Percentiles rank a stretch among this genome's conserved stretches.
Conservation (phyloP, 768 basidiomycete genomes). For the Dictyophora rubrovolvata region DNA sequence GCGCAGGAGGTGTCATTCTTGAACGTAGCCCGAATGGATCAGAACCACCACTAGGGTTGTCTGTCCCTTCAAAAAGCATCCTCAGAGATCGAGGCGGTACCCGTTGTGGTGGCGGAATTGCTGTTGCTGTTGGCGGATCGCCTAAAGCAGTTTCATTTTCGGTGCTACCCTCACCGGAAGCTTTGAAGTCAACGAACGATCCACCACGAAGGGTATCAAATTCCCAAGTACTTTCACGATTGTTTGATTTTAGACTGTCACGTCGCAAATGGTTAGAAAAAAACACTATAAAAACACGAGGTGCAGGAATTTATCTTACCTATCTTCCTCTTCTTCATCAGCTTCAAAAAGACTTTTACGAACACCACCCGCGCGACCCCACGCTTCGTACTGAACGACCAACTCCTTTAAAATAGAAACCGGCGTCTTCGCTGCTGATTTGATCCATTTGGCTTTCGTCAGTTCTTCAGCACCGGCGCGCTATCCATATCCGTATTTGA, state of each 20-base stretch:
- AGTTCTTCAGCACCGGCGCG: slow-evolving; percentile 86
- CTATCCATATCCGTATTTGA: slow-evolving; percentile 28
- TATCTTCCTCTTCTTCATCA: slow-evolving; percentile 45
- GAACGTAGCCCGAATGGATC: slow-evolving; percentile 9
- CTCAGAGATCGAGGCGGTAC: slow-evolving; percentile 73
- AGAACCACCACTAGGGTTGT: background rate
- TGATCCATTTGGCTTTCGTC: slow-evolving; percentile 83
- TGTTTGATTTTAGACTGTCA: background rate
- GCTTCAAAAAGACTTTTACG: slow-evolving; percentile 72
- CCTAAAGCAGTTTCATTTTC: slow-evolving; percentile 11
- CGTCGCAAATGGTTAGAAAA: background rate
- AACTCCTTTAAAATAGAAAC: slow-evolving; percentile 71
- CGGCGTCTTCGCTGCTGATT: slow-evolving; percentile 53
- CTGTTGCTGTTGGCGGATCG: slow-evolving; percentile 11
- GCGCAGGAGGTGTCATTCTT: slow-evolving; percentile 9
- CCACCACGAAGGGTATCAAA: slow-evolving; percentile 60
- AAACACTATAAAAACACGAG: background rate
- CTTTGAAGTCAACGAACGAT: slow-evolving; percentile 11
- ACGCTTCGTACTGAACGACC: slow-evolving; percentile 64
- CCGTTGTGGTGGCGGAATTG: slow-evolving; percentile 15
- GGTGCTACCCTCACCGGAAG: background rate
- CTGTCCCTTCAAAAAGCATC: slow-evolving; percentile 51
- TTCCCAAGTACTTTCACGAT: slow-evolving; percentile 48
- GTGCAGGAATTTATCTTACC: background rate
- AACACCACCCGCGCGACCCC: slow-evolving; percentile 56